Base-by-base conservation (phyloP, 495 filamentous ascomycete species). In the Elasticomyces elasticus region DNA sequence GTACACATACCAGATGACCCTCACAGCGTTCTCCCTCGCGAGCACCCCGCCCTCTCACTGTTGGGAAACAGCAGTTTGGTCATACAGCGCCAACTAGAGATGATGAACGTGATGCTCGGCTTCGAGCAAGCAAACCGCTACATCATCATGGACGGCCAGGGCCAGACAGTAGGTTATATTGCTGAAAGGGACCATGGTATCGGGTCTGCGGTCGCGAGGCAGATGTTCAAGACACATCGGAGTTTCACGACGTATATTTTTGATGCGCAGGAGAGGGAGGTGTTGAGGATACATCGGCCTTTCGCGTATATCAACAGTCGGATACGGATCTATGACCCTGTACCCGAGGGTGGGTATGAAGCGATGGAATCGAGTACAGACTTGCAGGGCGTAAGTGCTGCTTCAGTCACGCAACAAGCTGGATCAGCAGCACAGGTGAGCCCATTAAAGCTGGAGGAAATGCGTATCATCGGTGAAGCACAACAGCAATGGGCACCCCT, bases 51-150 rank as follows among this genome's bases (percentile, higher is more conserved):
- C 7, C 72, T 72, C 10, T 67, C 67, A 1, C 71, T 85, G 11
- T 64, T 85, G 20, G 71, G 75, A 12, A 82, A 85, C 56, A 83
- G 80, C 1, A 75, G 79, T 0, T 67, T 86, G 17, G 79, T 86
- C 0, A 69, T 86, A 2, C 81, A 84, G 54, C 69, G 83, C 24
- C 79, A 85, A 57, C 58, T 86, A 27, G 83, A 85, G 66, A 71
- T 85, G 60, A 83, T 85, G 76, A 85, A 84, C 66, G 72, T 86
- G 7, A 72, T 86, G 68, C 66, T 85, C 69, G 81, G 83, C 0
- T 86, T 84, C 55, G 82, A 86, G 66, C 83, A 86, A 66, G 82
- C 83, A 15, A 85, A 86, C 56, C 78, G 76, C 62, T 86, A 86
- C 61, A 74, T 83, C 25, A 84, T 86, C 46, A 78, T 85, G 76